Base-by-base conservation (phyloP, 768 basidiomycete species). In the Steccherinum ochraceum region DNA sequence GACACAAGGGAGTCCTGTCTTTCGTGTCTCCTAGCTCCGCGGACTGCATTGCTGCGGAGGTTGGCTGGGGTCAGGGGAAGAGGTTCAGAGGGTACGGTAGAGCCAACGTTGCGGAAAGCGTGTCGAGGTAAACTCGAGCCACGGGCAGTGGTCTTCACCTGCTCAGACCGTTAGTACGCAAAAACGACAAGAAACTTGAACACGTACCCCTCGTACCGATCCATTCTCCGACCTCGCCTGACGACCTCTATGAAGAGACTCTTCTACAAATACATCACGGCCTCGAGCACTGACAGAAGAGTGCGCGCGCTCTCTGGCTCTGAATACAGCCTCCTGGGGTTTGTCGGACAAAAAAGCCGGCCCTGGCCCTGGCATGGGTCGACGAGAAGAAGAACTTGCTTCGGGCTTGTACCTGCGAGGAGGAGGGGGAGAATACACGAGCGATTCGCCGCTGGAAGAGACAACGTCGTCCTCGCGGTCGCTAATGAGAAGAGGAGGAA, bases 1-100 rank as follows among this genome's bases (percentile, higher is more conserved):
- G 85, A 86, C 26, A 80, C 70, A 5, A 76, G 46, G 21, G 79
- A 81, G 58, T 75, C 73, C 48, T 76, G 71, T 45, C 64, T 52
- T 35, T 58, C 53, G 24, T 59, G 54, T 27, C 57, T 56, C 24
- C 55, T 57, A 21, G 58, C 51, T 25, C 54, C 48, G 27, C 48
- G 57, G 3, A 59, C 49, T 4, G 52, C 39, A 11, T 54, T 46
- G 2, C 46, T 41, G n/a, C 49, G 49, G 51, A 54, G 12, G 42
- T 52, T 40, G 47, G 48, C 46, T 11, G 65, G 64, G 2, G 63
- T 64, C 20, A 52, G 53, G 3, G 63, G 64, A 49, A 61, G 62
- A 12, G 61, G 56, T 40, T 62, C 52, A n/a, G 63, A 64, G 50
- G 58, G 56, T 48, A 61, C 63, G 10, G 64, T 62, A 24, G 62